Evolutionary conservation across 1,284 basidiomycete genomes (phyloP), one percentile per base, ranked within the genome.

Genomic region (Trametes versicolor): DNA sequence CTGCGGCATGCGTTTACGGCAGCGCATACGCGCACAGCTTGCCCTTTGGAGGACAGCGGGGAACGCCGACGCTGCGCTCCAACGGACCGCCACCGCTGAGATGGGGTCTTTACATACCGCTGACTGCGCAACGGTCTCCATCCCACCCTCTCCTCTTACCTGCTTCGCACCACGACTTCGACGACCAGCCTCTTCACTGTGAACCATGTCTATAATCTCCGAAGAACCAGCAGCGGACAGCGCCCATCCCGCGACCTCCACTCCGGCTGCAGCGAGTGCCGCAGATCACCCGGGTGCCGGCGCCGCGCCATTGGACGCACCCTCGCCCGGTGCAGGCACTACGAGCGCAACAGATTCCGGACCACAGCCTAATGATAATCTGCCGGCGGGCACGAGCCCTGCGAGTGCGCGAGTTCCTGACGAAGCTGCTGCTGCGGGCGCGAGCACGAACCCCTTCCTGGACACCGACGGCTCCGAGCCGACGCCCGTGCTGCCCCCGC

Each of bases 401-500:
- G 41, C 43, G 48, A 41, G 48, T 45, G 12, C 37, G 6, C 54
- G 29, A 32, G 29, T 61, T 61, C 60, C 60, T 48, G 60, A 61
- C 52, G 61, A 34, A 25, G 61, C 58, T 37, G 54, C 51, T 43
- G 34, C 36, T 17, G 25, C 41, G 27, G 34, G 45, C n/a, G 25
- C 48, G 34, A 45, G 62, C 17, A 34, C 61, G 53, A 54, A 67
- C 59, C 63, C 63, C 41, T 65, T 63, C 61, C 41, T 59, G 34
- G 52, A 62, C 48, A 19, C 53, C 56, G 58, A 63, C 37, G 48
- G 61, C 54, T 21, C 53, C 51, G 58, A 66, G 34, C 61, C 58
- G 49, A 70, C 67, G 19, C 71, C 71, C 17, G 60, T 47, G 50
- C 62, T 72, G n/a, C 71, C 71, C 27, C 71, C 71, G n/a, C 55